Conservation (phyloP, 2,329 filamentous ascomycete species). For the Aspergillus caelatus region DNA sequence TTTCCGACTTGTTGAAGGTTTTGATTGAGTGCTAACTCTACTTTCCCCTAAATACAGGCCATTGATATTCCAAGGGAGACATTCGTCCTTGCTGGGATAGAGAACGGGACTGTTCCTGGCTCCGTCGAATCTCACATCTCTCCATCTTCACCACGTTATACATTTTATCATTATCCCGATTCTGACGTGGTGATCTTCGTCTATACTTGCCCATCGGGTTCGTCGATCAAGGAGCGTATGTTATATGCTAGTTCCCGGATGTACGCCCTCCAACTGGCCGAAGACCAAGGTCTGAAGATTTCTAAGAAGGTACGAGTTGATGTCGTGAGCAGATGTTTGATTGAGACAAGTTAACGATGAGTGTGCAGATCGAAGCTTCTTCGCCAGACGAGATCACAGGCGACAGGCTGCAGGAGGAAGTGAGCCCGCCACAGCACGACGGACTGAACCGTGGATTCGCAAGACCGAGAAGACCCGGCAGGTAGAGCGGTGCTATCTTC, state of each 20-base stretch:
- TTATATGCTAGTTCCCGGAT: slow-evolving; percentile 63
- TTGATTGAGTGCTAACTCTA: slow-evolving; percentile 26
- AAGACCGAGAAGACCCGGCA: slow-evolving; percentile 65
- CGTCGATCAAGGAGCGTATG: slow-evolving; percentile 68
- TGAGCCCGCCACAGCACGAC: slow-evolving; percentile 52
- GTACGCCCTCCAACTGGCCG: slow-evolving; percentile 56
- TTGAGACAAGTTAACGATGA: slow-evolving; percentile 21
- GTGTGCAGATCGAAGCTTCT: slow-evolving; percentile 58
- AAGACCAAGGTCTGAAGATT: slow-evolving; percentile 59
- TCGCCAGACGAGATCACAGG: slow-evolving; percentile 61
- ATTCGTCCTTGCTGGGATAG: slow-evolving; percentile 53
- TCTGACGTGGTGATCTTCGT: slow-evolving; percentile 59
- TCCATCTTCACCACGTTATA: slow-evolving; percentile 59
- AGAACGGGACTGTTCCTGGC: slow-evolving; percentile 46
- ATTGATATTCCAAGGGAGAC: slow-evolving; percentile 55
- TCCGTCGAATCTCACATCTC: slow-evolving; percentile 54
- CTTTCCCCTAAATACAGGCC: slow-evolving; percentile 33
- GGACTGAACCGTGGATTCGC: slow-evolving; percentile 59
- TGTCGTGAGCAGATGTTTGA: slow-evolving; percentile 8
- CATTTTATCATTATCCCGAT: slow-evolving; percentile 60
- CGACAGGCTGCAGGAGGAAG: slow-evolving; percentile 56
- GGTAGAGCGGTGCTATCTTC: slow-evolving; percentile 30
- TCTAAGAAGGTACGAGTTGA: slow-evolving; percentile 54
- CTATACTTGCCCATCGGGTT: slow-evolving; percentile 63
- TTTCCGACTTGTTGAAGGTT: slow-evolving; percentile 6